These are phyloP conservation scores for Aspergillus sp. DNA, from an alignment of 2,329 filamentous ascomycete species.

Conservation along the genomic window DNA sequence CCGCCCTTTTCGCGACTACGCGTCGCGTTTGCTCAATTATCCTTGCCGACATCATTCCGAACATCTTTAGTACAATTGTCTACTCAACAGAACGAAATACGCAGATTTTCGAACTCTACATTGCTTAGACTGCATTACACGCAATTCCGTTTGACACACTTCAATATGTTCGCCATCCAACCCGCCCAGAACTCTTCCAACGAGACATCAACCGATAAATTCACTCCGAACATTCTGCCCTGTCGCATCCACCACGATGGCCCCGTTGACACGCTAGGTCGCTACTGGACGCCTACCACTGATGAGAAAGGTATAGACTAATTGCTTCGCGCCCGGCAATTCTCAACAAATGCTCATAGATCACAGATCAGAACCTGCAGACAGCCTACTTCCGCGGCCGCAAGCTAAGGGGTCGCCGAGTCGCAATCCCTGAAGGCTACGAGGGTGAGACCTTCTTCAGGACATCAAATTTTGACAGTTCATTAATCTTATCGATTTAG, in stretches of 20 bases:
- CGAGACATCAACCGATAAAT: constrained; percentile 35
- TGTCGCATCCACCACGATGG: constrained; percentile 80
- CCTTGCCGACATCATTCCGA: neutral
- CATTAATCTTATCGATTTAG: constrained; percentile 35
- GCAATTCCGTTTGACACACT: neutral
- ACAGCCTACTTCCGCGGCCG: constrained; percentile 76
- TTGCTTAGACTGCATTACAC: neutral
- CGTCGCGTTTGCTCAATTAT: neutral
- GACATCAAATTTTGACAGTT: neutral
- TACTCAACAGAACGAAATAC: neutral
- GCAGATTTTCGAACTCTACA: too few species aligned
- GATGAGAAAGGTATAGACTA: constrained; percentile 44
- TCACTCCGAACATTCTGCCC: constrained; percentile 72
- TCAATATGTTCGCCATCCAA: constrained; percentile 40
- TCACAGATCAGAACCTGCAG: constrained; percentile 37
- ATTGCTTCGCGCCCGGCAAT: neutral
- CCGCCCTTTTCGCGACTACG: neutral
- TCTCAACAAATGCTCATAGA: constrained; percentile 6
- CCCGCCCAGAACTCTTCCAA: constrained; percentile 25
- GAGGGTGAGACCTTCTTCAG: constrained; percentile 46
- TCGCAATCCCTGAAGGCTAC: constrained; percentile 72
- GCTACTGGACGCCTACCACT: constrained; percentile 69
- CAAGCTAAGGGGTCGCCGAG: constrained; percentile 68
- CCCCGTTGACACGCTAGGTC: constrained; percentile 61
- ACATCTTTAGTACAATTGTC: neutral